A percentile compares a stretch with the other conserved stretches of the same genome.
Conservation (phyloP, 306 rosid genomes). For the Rosa rugosa region DNA sequence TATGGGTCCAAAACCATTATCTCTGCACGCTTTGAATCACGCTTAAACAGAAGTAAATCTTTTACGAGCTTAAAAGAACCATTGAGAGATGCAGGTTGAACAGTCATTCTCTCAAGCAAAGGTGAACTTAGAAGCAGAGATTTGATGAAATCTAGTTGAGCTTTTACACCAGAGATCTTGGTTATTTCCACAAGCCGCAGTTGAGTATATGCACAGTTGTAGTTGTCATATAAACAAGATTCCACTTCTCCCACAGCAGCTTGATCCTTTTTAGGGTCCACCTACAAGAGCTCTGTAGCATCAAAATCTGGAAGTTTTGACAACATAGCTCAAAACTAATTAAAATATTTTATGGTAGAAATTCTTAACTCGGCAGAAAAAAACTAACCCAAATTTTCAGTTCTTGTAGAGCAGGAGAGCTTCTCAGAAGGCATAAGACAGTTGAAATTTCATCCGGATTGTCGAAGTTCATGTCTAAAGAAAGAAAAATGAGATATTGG, state of each 20-base stretch:
- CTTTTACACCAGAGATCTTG: constrained; percentile 33
- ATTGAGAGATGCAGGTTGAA: constrained; percentile 30
- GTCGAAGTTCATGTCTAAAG: constrained; percentile 39
- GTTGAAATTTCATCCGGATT: constrained; percentile 45
- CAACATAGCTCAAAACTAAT: neutral
- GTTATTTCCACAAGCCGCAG: constrained; percentile 48
- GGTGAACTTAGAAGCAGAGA: constrained; percentile 46
- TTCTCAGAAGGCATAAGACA: constrained; percentile 51
- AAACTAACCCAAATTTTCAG: constrained; percentile 50
- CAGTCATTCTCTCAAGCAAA: constrained; percentile 46
- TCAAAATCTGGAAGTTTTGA: neutral
- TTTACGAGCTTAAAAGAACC: constrained; percentile 30
- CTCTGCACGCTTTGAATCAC: constrained; percentile 48
- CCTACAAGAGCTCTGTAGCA: constrained; percentile 26
- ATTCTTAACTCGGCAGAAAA: too few species aligned
- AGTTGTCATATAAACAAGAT: constrained; percentile 30
- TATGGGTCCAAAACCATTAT: constrained; percentile 37
- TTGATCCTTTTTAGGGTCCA: constrained; percentile 32
- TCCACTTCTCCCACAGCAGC: neutral
- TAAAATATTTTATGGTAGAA: neutral
- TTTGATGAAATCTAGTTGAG: constrained; percentile 51
- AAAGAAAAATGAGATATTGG: constrained; percentile 46
- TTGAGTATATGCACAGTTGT: constrained; percentile 23
- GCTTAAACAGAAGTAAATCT: constrained; percentile 44
- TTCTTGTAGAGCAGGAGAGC: constrained; percentile 53